phyloP scores from a whole-genome alignment of 495 filamentous ascomycete genomes.

The Penicillium flavigenum region DNA sequence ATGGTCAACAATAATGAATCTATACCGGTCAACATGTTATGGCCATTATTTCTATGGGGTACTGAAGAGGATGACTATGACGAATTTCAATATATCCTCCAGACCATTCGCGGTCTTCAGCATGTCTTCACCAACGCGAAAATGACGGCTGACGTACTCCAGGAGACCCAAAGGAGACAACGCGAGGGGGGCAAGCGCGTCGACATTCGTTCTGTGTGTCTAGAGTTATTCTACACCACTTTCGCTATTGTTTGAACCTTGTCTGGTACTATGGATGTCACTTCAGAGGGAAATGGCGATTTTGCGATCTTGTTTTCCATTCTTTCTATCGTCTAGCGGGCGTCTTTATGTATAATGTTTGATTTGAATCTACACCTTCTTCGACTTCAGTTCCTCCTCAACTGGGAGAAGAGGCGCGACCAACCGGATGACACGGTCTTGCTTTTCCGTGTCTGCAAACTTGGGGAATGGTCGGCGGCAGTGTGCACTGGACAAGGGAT shows the following conservation, averaged over 20 bases:
- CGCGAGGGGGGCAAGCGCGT: constrained; percentile 38
- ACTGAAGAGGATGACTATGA: constrained; percentile 40
- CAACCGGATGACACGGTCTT: constrained; percentile 4
- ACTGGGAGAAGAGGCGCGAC: background rate
- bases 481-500: constrained; percentile 36
- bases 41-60: constrained; percentile 45
- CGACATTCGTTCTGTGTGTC: constrained; percentile 40
- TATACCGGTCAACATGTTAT: constrained; percentile 37
- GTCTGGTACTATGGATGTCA: background rate
- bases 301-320: background rate
- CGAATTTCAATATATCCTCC: constrained; percentile 37
- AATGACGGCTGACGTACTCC: constrained; percentile 40
- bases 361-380: background rate
- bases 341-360: background rate
- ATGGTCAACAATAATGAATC: constrained; percentile 3
- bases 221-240: constrained; percentile 30
- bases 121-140: constrained; percentile 39
- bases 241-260: constrained; percentile 40
- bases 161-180: constrained; percentile 42
- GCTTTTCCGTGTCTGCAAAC: constrained; percentile 35
- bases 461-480: constrained; percentile 42
- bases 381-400: constrained; percentile 7
- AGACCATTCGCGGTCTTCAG: constrained; percentile 39
- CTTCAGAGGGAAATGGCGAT: background rate
- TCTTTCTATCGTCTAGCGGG: background rate